Evolutionary conservation across 768 basidiomycete species (phyloP).

Genomic region (Amyloporia xantha): DNA sequence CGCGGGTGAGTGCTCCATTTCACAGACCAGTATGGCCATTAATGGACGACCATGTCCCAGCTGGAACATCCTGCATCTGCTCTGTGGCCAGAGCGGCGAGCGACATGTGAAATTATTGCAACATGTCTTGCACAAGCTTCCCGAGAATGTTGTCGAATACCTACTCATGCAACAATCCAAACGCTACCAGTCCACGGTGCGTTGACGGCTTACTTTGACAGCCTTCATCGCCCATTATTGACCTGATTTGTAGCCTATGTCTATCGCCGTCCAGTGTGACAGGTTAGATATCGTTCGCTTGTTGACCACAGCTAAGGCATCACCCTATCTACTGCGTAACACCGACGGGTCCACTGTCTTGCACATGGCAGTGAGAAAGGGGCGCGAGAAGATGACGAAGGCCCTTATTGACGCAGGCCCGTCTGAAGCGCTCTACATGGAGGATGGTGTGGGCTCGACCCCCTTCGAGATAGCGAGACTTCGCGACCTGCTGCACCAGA

Average conservation of each 20-base stretch:
- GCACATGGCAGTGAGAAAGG: slow-evolving; percentile 37
- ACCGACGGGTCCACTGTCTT: slow-evolving; percentile 45
- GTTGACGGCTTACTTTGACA: slow-evolving; percentile 13
- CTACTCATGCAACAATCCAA: slow-evolving; percentile 43
- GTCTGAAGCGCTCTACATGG: slow-evolving; percentile 30
- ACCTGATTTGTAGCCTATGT: neutral
- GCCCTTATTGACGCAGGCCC: slow-evolving; percentile 34
- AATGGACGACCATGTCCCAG: neutral
- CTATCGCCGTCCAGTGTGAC: slow-evolving; percentile 27
- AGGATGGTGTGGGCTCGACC: slow-evolving; percentile 36
- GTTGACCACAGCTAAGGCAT: slow-evolving; percentile 30
- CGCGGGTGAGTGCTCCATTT: neutral
- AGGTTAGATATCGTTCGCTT: slow-evolving; percentile 21
- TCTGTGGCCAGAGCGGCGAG: neutral
- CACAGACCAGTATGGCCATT: too few relatives aligned
- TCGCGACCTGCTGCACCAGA: neutral
- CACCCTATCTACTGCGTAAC: slow-evolving; percentile 34
- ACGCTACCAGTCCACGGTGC: neutral
- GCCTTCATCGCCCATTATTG: slow-evolving; percentile 46
- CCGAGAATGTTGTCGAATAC: slow-evolving; percentile 37
- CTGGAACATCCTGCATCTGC: neutral
- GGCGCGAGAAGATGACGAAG: slow-evolving; percentile 30
- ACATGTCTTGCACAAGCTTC: slow-evolving; percentile 39
- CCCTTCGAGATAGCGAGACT: slow-evolving; percentile 20
- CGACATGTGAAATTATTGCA: neutral